These are phyloP conservation scores for Emiliania huxleyi DNA, from an alignment of 78 protist species.

Conservation along the genomic window DNA sequence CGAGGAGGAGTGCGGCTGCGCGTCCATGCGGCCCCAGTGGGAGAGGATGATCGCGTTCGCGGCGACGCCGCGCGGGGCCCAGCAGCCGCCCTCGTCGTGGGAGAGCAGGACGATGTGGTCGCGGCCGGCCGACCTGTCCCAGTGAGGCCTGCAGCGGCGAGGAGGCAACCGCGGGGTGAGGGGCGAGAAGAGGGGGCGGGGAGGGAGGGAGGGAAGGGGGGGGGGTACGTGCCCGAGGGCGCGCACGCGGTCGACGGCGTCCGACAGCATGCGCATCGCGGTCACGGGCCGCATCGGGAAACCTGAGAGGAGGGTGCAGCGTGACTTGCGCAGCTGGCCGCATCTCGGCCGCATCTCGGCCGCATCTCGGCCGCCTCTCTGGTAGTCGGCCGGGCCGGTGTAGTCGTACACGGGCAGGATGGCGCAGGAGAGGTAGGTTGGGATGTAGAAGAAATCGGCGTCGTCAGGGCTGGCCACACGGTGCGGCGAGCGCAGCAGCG, in stretches of 20 bases:
- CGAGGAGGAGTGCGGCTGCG: neutral
- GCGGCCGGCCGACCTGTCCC: neutral
- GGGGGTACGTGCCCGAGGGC: no score
- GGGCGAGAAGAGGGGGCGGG: no score
- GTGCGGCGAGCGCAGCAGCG: neutral
- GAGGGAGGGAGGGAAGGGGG: no score
- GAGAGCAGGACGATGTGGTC: neutral
- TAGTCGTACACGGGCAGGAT: conserved; percentile 7
- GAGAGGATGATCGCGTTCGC: neutral
- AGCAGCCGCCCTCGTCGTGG: conserved; percentile 6
- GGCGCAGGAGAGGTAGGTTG: neutral
- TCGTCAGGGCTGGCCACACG: neutral
- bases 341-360: no score
- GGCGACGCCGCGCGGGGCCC: neutral
- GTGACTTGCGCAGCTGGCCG: no score
- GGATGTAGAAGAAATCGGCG: conserved; percentile 28
- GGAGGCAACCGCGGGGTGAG: no score
- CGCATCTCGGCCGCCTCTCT: no score
- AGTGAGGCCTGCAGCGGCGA: neutral
- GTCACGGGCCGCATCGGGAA: conserved; percentile 30
- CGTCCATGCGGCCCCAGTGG: conserved; percentile 14
- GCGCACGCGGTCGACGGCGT: neutral
- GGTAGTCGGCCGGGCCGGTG: neutral
- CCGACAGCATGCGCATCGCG: neutral
- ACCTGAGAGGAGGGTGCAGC: no score